Base-by-base conservation (phyloP, 2,329 filamentous ascomycete genomes). In the Colletotrichum cuscutae region DNA sequence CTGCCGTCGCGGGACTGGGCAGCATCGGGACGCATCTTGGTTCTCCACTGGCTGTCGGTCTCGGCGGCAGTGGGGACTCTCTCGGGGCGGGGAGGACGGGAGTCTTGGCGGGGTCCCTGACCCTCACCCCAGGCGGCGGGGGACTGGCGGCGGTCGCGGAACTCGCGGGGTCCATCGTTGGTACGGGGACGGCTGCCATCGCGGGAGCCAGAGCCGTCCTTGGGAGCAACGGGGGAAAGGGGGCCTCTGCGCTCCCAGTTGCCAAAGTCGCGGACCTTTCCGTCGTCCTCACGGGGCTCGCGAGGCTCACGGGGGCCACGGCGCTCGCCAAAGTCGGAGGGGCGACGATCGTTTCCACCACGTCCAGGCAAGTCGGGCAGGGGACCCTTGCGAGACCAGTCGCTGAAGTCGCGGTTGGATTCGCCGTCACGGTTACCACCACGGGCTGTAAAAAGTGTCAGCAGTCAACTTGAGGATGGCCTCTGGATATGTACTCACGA, bases 241-340 rank as follows among this genome's bases (percentile, higher is more conserved):
- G 97, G 97, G 13, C 97, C 97, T 81, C 94, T 97, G 78, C 97
- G 94, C 84, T 98, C 96, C 97, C 97, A 99, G 83, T 95, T 97
- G 77, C 90, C 89, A 76, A 97, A 93, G 81, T 97, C 94, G 71
- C 94, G 92, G 69, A 91, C 84, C 81, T 94, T 95, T 76, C 93
- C 93, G 81, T 96, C 94, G 74, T 93, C 90, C 73, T 77, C 76
- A 24, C 76, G 76, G 64, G 90, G 90, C 76, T 93, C 93, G 76
- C 93, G 92, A 77, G 91, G 86, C 73, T 90, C 86, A 75, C 91
- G 90, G 19, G 66, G 67, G 24, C 61, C 68, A 59, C 71, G 71
- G 19, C 71, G 71, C 75, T 89, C 88, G 70, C 84, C 80, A 78
- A 89, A 89, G 71, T 88, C 88, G 58, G 88, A 84, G 60, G 77